Percentiles rank a stretch among this genome's conserved stretches.
Conservation (phyloP, 2,329 filamentous ascomycete species). For the Fonsecaea pugnacius region DNA sequence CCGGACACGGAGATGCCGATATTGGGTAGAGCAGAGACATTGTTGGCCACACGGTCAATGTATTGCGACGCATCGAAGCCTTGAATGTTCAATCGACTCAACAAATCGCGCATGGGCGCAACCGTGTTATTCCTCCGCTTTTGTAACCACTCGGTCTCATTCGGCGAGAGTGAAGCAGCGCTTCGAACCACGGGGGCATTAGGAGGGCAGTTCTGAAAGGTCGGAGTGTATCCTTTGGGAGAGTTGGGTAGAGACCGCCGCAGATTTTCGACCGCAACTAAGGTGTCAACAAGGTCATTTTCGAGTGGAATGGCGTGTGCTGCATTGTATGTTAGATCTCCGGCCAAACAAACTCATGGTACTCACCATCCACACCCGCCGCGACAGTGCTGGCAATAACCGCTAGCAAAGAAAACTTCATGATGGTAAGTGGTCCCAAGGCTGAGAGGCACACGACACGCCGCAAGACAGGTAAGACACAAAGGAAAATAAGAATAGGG, state of each 20-base stretch:
- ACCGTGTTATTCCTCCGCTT: constrained; percentile 74
- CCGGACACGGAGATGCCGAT: constrained; percentile 80
- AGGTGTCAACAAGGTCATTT: constrained; percentile 20
- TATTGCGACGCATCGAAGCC: constrained; percentile 77
- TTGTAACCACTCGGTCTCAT: constrained; percentile 76
- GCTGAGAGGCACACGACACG: background rate
- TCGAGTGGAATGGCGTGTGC: constrained; percentile 24
- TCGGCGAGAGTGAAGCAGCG: constrained; percentile 65
- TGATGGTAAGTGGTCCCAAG: constrained; percentile 4
- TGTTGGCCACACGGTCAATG: constrained; percentile 63
- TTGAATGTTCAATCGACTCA: constrained; percentile 73
- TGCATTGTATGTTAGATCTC: constrained; percentile 5
- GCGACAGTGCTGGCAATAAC: constrained; percentile 10
- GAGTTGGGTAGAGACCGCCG: constrained; percentile 58
- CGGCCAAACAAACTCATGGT: background rate
- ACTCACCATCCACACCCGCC: constrained; percentile 19
- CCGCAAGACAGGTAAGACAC: background rate
- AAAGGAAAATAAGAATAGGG: constrained; percentile 5
- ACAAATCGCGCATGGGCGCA: constrained; percentile 73
- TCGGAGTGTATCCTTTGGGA: constrained; percentile 73
- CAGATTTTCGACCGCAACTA: constrained; percentile 15
- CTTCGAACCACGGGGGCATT: constrained; percentile 70
- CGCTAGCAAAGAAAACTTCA: constrained; percentile 23
- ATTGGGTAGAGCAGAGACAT: constrained; percentile 64
- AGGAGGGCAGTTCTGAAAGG: constrained; percentile 69